phyloP scores from a whole-genome alignment of 805 yeast genomes.

The Saccharomycopsis fermentans region DNA sequence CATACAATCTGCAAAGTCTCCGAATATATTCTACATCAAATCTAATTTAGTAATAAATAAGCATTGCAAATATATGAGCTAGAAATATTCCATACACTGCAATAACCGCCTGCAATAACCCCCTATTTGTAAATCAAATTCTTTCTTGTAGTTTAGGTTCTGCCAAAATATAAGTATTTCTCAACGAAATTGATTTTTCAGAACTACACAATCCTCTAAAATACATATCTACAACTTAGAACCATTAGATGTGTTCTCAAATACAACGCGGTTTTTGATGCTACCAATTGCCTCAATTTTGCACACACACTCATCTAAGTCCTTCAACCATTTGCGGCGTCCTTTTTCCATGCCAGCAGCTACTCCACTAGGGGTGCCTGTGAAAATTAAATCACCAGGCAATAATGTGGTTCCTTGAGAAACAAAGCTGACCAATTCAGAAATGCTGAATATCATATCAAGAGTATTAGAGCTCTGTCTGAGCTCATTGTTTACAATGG shows the following conservation, averaged over 20 bases:
- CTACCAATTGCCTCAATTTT: slow-evolving; percentile 35
- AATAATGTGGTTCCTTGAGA: slow-evolving; percentile 41
- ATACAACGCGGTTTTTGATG: slow-evolving; percentile 30
- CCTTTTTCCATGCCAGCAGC: slow-evolving; percentile 36
- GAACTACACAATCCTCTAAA: too few relatives aligned
- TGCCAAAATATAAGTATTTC: too few relatives aligned
- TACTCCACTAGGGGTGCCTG: slow-evolving; percentile 50
- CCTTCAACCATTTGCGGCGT: slow-evolving; percentile 31
- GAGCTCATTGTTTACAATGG: slow-evolving; percentile 37
- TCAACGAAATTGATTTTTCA: too few relatives aligned
- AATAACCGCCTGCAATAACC: too few relatives aligned
- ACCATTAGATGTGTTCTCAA: slow-evolving; percentile 21
- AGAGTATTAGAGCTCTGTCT: slow-evolving; percentile 37
- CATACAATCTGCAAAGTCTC: too few relatives aligned
- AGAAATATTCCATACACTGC: too few relatives aligned
- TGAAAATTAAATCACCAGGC: slow-evolving; percentile 45
- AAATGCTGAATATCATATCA: slow-evolving; percentile 40
- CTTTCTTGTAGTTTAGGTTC: too few relatives aligned
- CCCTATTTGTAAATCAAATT: too few relatives aligned
- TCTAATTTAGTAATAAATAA: too few relatives aligned
- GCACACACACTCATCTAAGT: slow-evolving; percentile 37
- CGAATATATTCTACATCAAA: too few relatives aligned
- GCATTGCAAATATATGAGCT: too few relatives aligned
- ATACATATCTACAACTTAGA: slow-evolving; percentile 1
- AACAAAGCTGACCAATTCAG: slow-evolving; percentile 35